Evolutionary conservation across 106 monocot species (phyloP).

Genomic region (Amphibolis antarctica): DNA sequence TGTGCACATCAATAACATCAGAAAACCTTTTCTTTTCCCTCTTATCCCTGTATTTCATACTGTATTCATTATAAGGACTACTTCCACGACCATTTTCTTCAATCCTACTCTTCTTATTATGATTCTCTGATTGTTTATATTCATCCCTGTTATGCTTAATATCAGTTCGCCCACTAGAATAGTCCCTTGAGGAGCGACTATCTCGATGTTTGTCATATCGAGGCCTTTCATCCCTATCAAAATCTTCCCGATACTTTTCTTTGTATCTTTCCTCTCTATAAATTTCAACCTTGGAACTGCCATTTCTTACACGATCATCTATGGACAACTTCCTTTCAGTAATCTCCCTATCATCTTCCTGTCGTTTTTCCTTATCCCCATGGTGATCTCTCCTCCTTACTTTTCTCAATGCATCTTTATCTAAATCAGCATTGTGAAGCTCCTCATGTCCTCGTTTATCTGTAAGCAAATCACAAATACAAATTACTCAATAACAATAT

Average conservation of each 20-base stretch:
- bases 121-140: constrained; percentile 33
- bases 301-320: constrained; percentile 6
- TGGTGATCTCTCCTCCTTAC: not conserved
- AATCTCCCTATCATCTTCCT: constrained; percentile 1
- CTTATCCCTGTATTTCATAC: constrained; percentile 25
- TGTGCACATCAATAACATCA: constrained; percentile 49
- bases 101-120: constrained; percentile 38
- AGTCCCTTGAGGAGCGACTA: constrained; percentile 5
- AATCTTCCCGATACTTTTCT: constrained; percentile 12
- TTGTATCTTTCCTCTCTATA: not conserved
- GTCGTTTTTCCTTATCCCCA: not conserved
- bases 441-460: not conserved
- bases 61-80: constrained; percentile 29
- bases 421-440: not conserved
- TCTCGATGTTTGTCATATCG: constrained; percentile 5
- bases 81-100: constrained; percentile 38
- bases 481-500: not conserved
- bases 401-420: not conserved
- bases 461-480: not conserved
- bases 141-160: constrained; percentile 28
- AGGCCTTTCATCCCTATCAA: not conserved
- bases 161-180: not conserved
- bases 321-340: not conserved
- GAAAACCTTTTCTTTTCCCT: constrained; percentile 40
- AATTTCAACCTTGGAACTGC: constrained; percentile 4